Conservation (phyloP, 1,139 yeast genomes). For the Hyphopichia wangnamkhiaoensis region DNA sequence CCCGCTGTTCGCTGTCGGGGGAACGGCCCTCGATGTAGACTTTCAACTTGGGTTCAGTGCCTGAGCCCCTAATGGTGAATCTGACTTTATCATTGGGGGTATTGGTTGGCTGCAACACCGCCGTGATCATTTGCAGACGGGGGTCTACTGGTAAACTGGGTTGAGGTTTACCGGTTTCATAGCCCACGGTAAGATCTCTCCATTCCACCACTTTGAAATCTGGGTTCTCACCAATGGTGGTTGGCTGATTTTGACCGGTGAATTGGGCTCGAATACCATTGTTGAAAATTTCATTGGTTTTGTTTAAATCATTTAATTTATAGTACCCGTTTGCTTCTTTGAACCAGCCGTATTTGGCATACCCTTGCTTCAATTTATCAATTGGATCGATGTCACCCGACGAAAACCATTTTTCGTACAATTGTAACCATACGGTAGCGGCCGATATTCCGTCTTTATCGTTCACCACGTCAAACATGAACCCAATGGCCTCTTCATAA, state of each 20-base stretch:
- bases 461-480: constrained; percentile 82
- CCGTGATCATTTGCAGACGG: constrained; percentile 85
- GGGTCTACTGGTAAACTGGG: constrained; percentile 75
- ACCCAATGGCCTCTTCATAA: constrained; percentile 95
- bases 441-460: constrained; percentile 96
- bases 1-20: constrained; percentile 36
- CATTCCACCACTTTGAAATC: constrained; percentile 56
- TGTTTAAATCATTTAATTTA: constrained; percentile 56
- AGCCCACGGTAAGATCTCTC: constrained; percentile 86
- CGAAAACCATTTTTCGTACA: constrained; percentile 54
- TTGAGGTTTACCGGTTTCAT: constrained; percentile 61
- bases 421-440: constrained; percentile 72
- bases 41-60: constrained; percentile 94
- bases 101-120: constrained; percentile 35
- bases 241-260: constrained; percentile 35
- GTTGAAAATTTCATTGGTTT: constrained; percentile 53
- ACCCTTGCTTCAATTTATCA: constrained; percentile 59
- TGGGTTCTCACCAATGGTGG: constrained; percentile 39
- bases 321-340: constrained; percentile 89
- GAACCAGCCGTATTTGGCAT: constrained; percentile 70
- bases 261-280: constrained; percentile 45
- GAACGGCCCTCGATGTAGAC: constrained; percentile 84
- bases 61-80: constrained; percentile 90
- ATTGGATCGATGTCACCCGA: constrained; percentile 34
- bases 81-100: constrained; percentile 41